Evolutionary conservation across 768 basidiomycete genomes (phyloP).

Genomic region (Rhizopogon roseolus): DNA sequence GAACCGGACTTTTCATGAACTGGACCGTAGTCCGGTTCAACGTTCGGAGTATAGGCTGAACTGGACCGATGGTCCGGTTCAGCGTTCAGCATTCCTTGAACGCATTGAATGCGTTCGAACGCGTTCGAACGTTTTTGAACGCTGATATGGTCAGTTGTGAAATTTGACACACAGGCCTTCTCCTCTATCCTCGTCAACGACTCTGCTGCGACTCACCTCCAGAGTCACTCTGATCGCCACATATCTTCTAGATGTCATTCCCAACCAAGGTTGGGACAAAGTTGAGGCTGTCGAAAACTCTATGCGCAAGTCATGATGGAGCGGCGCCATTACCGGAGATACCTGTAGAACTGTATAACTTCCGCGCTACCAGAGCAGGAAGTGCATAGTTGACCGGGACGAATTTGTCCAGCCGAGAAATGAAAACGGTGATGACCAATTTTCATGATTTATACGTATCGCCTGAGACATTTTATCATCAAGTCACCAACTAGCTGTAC

Average conservation of each 20-base stretch:
- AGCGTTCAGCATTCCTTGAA: too few species aligned
- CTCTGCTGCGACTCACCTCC: conserved; percentile 48
- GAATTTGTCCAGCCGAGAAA: conserved; percentile 76
- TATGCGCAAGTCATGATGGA: conserved; percentile 92
- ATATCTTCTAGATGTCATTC: conserved; percentile 89
- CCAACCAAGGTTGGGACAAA: conserved; percentile 93
- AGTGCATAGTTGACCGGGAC: conserved; percentile 70
- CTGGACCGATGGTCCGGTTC: too few species aligned
- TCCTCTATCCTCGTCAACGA: conserved; percentile 62
- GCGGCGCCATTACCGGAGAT: conserved; percentile 75
- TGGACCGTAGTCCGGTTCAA: too few species aligned
- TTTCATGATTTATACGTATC: conserved; percentile 16
- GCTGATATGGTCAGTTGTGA: too few species aligned
- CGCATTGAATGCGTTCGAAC: too few species aligned
- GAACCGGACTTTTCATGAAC: too few species aligned
- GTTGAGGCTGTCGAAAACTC: conserved; percentile 87
- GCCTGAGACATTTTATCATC: conserved; percentile 3
- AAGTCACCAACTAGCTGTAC: conserved; percentile 7
- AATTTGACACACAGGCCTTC: conserved; percentile 67
- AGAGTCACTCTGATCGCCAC: conserved; percentile 75
- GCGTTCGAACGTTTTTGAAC: too few species aligned
- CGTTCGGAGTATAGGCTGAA: too few species aligned
- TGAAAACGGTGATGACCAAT: conserved; percentile 34
- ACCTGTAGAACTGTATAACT: conserved; percentile 70
- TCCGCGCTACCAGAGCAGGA: conserved; percentile 71